Evolutionary conservation across 495 filamentous ascomycete species (phyloP), one percentile per base, ranked within the genome.

Genomic region (Parmelia sp.): DNA sequence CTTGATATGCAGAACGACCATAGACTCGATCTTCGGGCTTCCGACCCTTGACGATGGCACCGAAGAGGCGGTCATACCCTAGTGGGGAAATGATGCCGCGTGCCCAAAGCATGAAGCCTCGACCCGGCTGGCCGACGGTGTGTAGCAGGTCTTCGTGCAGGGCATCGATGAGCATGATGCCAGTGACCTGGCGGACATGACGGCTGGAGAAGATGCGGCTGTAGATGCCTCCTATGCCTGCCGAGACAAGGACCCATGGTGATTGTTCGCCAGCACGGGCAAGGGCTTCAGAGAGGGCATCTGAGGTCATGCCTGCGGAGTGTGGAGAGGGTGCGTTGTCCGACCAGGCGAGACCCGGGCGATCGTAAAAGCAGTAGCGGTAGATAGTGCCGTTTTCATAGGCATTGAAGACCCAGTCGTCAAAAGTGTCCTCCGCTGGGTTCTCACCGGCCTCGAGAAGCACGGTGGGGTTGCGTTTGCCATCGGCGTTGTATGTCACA

Each of bases 301-400:
- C 90, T 10, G 88, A 85, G 2, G 89, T 86, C 87, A 96, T 96
- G 60, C 92, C 90, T 14, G 90, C 92, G 5, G 90, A 93, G 70
- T 95, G 86, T 1, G 94, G 93, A 3, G 91, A 96, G 12, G 93
- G 94, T 0, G 94, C 92, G 66, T 91, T 92, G 75, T 98, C 94
- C 56, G 90, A 94, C 86, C 89, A 96, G 42, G 81, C 91, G 58
- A 92, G 77, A 2, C 94, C 94, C 1, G 94, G 94, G 27, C 94
- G 88, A 70, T 98, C 94, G 77, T 90, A 95, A 75, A 96, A 97
- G 78, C 94, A 98, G 75, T 94, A 98, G 55, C 92, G 86, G 57
- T 75, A 72, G 65, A 98, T 94, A 35, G 84, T 86, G 33, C 90
- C 88, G 62, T 90, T 89, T 40, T 79, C 75, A 64, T 88, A 81